Evolutionary conservation across 108 stramenopile species (phyloP), one percentile per base, ranked within the genome.

Genomic region (Cyclotella cryptica): DNA sequence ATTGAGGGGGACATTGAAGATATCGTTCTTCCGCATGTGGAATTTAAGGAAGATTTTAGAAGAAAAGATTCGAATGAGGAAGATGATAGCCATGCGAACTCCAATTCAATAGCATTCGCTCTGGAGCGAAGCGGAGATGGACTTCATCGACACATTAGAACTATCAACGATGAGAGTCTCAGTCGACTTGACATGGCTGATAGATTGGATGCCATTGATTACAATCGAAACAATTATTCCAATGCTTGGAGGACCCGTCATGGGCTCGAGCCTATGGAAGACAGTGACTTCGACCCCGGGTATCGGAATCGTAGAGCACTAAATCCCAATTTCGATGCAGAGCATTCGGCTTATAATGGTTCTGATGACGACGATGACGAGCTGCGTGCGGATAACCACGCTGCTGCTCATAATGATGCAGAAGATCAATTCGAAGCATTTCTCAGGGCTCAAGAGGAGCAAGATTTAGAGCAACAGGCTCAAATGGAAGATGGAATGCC

Each of bases 381-480:
- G 21, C 47, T 63, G 29, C 45, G 43, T 29, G 55, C 10, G 11
- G 60, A 21, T 17, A 42, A 62, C 17, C 61, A 49, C 3, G 65
- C 22, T 22, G 70, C 35, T 8, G 53, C 52, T 10, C 74, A 61
- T 18, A 80, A 77, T 26, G 79, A 81, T 5, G 80, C 84, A 17
- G 88, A 88, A 71, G 86, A 84, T 29, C 79, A 81, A 3, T 58
- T 70, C 54, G 86, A 81, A 27, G 69, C 62, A 44, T 81, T 81
- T 45, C 51, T 81, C 30, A 46, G 80, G 66, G 80, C 69, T 19
- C 80, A 81, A 75, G 80, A 81, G 26, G 80, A 75, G 54, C 80
- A 81, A 63, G 73, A 70, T n/a, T 52, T 78, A 27, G 73, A 58
- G 44, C 47, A 72, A 21, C 44, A 72, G 21, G 26, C 26, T 35